These are phyloP conservation scores for Aegilops tauschii DNA, from an alignment of 176 grass and related monocot species.

Conservation along the genomic window DNA sequence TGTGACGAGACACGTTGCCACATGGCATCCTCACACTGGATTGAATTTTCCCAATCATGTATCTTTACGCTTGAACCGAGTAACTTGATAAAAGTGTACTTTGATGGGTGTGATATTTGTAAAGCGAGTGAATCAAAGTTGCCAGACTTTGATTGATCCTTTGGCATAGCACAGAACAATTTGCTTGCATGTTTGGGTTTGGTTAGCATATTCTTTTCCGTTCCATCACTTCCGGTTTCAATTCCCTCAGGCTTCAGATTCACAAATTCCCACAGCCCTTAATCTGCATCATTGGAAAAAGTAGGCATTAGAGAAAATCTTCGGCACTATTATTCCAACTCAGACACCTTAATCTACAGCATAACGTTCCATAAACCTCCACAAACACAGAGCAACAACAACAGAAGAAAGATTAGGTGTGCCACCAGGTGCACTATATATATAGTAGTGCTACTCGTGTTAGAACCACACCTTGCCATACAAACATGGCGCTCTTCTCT, in stretches of 20 bases:
- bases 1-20: background rate
- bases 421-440: background rate
- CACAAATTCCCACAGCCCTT: constrained; percentile 5
- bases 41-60: background rate
- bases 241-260: constrained; percentile 23
- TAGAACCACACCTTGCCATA: background rate
- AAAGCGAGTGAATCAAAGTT: background rate
- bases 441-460: background rate
- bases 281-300: background rate
- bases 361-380: background rate
- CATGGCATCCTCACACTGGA: background rate
- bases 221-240: constrained; percentile 13
- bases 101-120: background rate
- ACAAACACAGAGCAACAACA: background rate
- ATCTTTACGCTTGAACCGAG: background rate
- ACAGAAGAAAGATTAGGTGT: background rate
- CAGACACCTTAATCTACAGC: background rate
- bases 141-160: constrained; percentile 8
- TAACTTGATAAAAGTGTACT: background rate
- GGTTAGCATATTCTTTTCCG: constrained; percentile 51
- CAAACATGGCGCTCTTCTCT: constrained; percentile 32
- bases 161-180: constrained; percentile 14
- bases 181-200: constrained; percentile 29
- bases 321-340: background rate
- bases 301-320: constrained; percentile 11